These are phyloP conservation scores for Aspergillus fischeri DNA, from an alignment of 2,329 filamentous ascomycete species.

Conservation along the genomic window DNA sequence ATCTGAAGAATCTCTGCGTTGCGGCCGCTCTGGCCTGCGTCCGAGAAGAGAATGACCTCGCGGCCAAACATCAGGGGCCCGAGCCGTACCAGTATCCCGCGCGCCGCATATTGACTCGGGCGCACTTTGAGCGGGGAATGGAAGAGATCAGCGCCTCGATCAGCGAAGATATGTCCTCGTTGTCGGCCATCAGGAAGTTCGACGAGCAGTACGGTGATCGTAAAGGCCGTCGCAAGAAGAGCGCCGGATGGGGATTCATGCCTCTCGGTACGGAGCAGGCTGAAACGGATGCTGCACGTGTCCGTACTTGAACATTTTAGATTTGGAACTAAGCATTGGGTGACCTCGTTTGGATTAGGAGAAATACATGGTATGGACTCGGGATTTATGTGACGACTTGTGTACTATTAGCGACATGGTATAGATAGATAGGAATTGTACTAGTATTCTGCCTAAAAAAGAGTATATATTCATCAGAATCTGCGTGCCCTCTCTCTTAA, in stretches of 20 bases:
- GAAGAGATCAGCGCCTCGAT: constrained; percentile 89
- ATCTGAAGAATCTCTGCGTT: constrained; percentile 50
- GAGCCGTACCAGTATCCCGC: constrained; percentile 61
- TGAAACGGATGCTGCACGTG: constrained; percentile 37
- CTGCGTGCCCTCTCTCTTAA: background rate
- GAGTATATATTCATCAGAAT: constrained; percentile 9
- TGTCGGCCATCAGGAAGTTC: constrained; percentile 87
- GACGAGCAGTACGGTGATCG: constrained; percentile 92
- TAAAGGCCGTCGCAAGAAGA: constrained; percentile 61
- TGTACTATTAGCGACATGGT: constrained; percentile 30
- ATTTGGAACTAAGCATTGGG: background rate
- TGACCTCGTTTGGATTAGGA: constrained; percentile 2
- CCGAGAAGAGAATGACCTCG: constrained; percentile 43
- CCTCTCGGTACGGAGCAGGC: constrained; percentile 31
- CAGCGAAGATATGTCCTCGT: constrained; percentile 84
- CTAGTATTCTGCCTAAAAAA: constrained; percentile 18
- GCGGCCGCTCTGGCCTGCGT: constrained; percentile 49
- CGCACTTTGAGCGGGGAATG: constrained; percentile 82
- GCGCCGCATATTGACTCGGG: constrained; percentile 59
- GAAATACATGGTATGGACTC: background rate
- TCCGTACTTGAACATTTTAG: constrained; percentile 30
- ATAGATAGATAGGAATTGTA: constrained; percentile 30
- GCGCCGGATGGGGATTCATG: constrained; percentile 48
- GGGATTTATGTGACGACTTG: constrained; percentile 11
- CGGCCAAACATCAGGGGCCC: constrained; percentile 32